Evolutionary conservation across 1,284 basidiomycete genomes (phyloP), one percentile per base, ranked within the genome.

Genomic region (Limonomyces culmigenus): DNA sequence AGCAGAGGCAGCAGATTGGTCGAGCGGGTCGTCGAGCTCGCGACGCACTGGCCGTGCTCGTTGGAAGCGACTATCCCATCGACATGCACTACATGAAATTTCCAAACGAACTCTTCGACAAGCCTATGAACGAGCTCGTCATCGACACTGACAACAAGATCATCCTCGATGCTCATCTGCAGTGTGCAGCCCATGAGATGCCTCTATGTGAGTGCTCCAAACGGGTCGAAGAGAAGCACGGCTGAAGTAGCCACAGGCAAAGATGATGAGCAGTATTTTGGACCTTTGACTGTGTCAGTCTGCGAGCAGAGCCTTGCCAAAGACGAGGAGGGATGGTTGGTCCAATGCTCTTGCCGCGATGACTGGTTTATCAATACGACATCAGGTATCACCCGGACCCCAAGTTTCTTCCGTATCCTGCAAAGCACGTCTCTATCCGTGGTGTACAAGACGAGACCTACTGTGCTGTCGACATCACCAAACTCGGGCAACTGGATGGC

Each of bases 101-200:
- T 44, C 83, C 89, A 0, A 58, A 74, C 16, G 71, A 81, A 36
- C 53, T 89, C 5, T 85, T 79, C 44, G 65, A 74, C 20, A 64
- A 62, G 43, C 53, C 66, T 0, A 63, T 72, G 33, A 68, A 74
- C 16, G 74, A 83, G 34, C 60, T 89, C 12, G 52, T 73, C 13
- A 50, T 93, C 23, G 81, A 93, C 49, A 54, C 85, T 4, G 70
- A 78, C 11, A 91, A 73, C 50, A 71, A 75, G 41, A 61, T 83
- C 19, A 63, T 92, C 18, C 57, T 91, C 1, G 87, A 91, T 58
- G 76, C 73, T 1, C 88, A 92, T 50, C 55, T 93, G 5, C 87
- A 91, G 51, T 93, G 89, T 47, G 89, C 88, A 3, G 84, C 74
- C 0, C 63, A 77, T 39, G 88, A 93, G 53, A 81, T 93, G 71